Evolutionary conservation across 192 early-diverging fungal species (phyloP), one percentile per base, ranked within the genome.

Genomic region (Backusella macrospora): DNA sequence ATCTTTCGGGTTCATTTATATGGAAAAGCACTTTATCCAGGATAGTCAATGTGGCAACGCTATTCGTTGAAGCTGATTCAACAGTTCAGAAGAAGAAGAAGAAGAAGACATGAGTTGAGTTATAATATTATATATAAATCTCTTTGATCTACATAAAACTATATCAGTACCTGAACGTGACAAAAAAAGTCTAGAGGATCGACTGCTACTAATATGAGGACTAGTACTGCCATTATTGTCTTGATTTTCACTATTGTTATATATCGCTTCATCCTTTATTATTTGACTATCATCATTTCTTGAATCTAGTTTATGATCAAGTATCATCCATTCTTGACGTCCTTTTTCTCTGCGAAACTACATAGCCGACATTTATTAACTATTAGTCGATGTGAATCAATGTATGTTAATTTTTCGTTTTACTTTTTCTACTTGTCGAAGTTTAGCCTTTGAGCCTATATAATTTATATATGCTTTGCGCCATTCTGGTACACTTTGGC

Each of bases 401-500:
- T 52, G 2, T 7, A 3, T 52, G 16, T 52, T 52, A n/a, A 12
- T 74, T 38, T 34, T 47, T 66, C 15, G 38, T 42, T 62, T 73
- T 43, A 80, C 76, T 4, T 43, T 72, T 14, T 80, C 76, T 2
- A 85, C 80, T 10, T 75, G 76, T 68, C 86, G 86, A 49, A 89
- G 74, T 47, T 77, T 62, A 69, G 78, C 81, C 73, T 90, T 90
- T 18, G 88, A 82, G 1, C 83, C 81, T 69, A 81, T 80, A 76
- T 92, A 92, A 77, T 90, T 83, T 42, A 89, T 81, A 65, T 92
- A 92, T 73, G 86, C 89, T 69, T 89, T 87, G 75, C 82, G 76
- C 91, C 91, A 92, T 72, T 92, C 91, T 34, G 91, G 89, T 13
- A 90, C 86, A 39, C 84, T 85, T 77, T 92, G 88, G 26, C 84